Conservation (phyloP, 192 early-diverging fungal genomes). For the Gaertneriomyces semiglobifer region DNA sequence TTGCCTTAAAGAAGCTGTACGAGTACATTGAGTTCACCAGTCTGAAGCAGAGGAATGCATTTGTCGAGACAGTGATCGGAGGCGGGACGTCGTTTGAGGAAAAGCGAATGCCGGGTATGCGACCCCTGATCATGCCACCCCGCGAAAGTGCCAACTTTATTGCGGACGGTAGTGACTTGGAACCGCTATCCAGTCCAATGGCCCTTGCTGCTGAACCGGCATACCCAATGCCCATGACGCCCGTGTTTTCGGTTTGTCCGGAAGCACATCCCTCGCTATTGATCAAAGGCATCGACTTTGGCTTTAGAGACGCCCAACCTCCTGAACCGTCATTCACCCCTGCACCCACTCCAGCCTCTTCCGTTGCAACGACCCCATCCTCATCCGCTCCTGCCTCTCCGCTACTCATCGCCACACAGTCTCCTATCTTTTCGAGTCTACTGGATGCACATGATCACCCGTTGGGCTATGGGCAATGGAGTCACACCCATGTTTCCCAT, state of each 20-base stretch:
- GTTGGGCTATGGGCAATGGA: slow-evolving; percentile 15
- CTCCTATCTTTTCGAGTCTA: slow-evolving; percentile 9
- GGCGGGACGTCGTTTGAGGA: slow-evolving; percentile 8
- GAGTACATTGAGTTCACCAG: slow-evolving; percentile 17
- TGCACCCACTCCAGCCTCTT: slow-evolving; percentile 17
- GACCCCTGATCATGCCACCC: neutral
- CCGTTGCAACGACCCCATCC: slow-evolving; percentile 12
- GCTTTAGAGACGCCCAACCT: slow-evolving; percentile 1
- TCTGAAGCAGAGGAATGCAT: slow-evolving; percentile 13
- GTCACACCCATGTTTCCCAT: slow-evolving; percentile 9
- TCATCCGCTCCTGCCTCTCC: slow-evolving; percentile 4
- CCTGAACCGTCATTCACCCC: slow-evolving; percentile 6
- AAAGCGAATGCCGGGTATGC: slow-evolving; percentile 4
- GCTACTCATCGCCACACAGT: neutral
- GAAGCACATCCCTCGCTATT: neutral
- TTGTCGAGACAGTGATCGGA: slow-evolving; percentile 8
- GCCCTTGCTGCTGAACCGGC: slow-evolving; percentile 4
- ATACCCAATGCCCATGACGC: neutral
- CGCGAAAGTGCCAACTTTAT: neutral
- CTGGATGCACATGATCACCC: neutral
- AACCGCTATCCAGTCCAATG: neutral
- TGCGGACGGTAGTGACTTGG: neutral
- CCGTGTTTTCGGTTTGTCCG: neutral
- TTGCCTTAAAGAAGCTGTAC: slow-evolving; percentile 18
- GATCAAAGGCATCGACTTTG: slow-evolving; percentile 23